A percentile compares a stretch with the other conserved stretches of the same genome.
Evolutionary conservation across 768 basidiomycete species (phyloP).

Genomic region (Auriscalpium orientale): DNA sequence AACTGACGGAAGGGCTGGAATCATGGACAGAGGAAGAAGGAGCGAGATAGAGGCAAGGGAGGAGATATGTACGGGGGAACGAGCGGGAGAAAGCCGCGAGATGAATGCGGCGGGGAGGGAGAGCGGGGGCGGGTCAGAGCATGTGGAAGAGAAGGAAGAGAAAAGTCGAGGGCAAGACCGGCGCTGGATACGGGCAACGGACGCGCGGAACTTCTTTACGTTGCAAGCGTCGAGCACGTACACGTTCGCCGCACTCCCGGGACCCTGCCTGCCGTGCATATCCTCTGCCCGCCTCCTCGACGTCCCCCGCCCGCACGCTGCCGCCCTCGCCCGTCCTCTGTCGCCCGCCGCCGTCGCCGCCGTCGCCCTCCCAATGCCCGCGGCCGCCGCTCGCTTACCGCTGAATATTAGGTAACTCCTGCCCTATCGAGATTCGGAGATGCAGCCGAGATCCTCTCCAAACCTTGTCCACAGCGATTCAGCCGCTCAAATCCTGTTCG

Average conservation of each 20-base stretch:
- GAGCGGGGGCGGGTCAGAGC: too few relatives aligned
- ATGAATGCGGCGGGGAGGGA: too few relatives aligned
- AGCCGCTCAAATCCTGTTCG: neutral
- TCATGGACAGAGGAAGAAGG: slow-evolving; percentile 14
- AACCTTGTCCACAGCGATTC: neutral
- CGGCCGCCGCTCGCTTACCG: neutral
- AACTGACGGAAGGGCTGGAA: slow-evolving; percentile 8
- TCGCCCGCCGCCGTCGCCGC: neutral
- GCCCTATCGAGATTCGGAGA: neutral
- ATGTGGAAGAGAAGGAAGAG: too few relatives aligned
- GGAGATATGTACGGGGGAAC: neutral
- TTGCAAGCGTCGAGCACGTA: neutral
- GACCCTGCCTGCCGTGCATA: neutral
- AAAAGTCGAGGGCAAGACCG: neutral
- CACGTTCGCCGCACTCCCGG: neutral
- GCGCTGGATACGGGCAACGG: neutral
- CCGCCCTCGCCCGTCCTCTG: neutral
- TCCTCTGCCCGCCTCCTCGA: neutral
- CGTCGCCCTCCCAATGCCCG: neutral
- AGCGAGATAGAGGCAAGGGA: neutral
- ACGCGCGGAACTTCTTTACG: neutral
- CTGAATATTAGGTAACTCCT: too few relatives aligned
- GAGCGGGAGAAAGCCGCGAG: neutral
- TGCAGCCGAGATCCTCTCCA: neutral
- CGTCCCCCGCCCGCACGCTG: neutral